Conservation (phyloP, 306 rosid genomes). For the Cicer judaicum region DNA sequence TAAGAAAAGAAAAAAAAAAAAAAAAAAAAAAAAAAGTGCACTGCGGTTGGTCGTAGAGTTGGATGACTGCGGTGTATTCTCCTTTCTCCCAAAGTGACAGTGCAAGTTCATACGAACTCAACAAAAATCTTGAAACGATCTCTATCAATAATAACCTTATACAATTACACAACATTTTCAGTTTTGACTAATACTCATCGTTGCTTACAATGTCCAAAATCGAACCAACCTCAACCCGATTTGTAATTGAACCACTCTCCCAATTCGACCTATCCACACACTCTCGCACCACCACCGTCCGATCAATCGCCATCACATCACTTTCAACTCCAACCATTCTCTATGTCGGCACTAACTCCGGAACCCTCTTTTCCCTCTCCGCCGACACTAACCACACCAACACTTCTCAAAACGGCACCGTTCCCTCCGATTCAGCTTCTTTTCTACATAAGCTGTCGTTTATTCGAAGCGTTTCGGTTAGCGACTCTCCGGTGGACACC, state of each 20-base stretch:
- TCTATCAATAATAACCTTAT: no score
- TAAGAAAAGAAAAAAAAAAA: no score
- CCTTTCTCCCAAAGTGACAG: no score
- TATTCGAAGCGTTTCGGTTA: constrained; percentile 55
- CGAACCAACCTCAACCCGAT: constrained; percentile 62
- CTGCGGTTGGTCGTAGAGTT: no score
- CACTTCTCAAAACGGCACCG: constrained; percentile 2
- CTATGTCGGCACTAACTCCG: constrained; percentile 75
- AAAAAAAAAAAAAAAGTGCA: no score
- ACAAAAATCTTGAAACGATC: no score
- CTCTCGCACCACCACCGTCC: constrained; percentile 57
- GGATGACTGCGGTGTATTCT: no score
- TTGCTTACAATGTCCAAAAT: constrained; percentile 55
- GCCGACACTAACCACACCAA: constrained; percentile 35
- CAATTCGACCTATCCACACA: constrained; percentile 64
- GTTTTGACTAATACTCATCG: background rate
- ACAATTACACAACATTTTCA: no score
- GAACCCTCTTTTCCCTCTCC: constrained; percentile 69
- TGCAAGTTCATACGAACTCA: no score
- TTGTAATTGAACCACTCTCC: constrained; percentile 74
- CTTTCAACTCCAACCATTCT: constrained; percentile 51
- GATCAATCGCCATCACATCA: constrained; percentile 62
- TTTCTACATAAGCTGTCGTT: constrained; percentile 55
- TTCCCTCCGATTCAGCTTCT: background rate
- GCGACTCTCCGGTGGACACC: constrained; percentile 59